These are phyloP conservation scores for Candida sp. DNA, from an alignment of 1,139 yeast genomes.

Conservation along the genomic window DNA sequence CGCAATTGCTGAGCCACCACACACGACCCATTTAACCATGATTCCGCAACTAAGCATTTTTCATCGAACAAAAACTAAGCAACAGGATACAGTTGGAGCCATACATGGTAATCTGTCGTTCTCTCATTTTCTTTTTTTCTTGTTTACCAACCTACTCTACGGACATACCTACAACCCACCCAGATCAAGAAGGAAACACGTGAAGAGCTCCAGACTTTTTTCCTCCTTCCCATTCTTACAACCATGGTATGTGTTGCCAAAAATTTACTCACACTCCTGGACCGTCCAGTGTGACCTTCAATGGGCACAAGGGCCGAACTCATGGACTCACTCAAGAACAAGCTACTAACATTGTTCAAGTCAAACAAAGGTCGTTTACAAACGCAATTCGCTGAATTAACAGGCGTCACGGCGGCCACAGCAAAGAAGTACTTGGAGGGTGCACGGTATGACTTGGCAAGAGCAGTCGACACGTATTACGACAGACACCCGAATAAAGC, in stretches of 20 bases:
- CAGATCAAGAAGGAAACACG: background rate
- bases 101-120: too few species aligned
- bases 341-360: slow-evolving; percentile 10
- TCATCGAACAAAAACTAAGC: background rate
- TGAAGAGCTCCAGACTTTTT: background rate
- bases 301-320: background rate
- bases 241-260: slow-evolving; percentile 4
- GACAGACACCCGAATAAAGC: slow-evolving; percentile 16
- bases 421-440: slow-evolving; percentile 32
- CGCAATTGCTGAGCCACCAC: background rate
- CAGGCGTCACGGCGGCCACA: slow-evolving; percentile 27
- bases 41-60: too few species aligned
- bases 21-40: background rate
- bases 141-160: too few species aligned
- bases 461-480: slow-evolving; percentile 33
- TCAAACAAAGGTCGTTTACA: slow-evolving; percentile 17
- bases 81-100: background rate
- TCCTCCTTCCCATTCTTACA: background rate
- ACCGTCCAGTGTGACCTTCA: too few species aligned
- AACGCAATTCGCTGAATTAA: slow-evolving; percentile 33
- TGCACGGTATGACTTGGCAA: slow-evolving; percentile 29
- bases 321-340: background rate
- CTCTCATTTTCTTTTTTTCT: too few species aligned
- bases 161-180: too few species aligned
- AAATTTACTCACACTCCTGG: background rate